phyloP scores from a whole-genome alignment of 257 asterid species.

The Jacaranda copaia region DNA sequence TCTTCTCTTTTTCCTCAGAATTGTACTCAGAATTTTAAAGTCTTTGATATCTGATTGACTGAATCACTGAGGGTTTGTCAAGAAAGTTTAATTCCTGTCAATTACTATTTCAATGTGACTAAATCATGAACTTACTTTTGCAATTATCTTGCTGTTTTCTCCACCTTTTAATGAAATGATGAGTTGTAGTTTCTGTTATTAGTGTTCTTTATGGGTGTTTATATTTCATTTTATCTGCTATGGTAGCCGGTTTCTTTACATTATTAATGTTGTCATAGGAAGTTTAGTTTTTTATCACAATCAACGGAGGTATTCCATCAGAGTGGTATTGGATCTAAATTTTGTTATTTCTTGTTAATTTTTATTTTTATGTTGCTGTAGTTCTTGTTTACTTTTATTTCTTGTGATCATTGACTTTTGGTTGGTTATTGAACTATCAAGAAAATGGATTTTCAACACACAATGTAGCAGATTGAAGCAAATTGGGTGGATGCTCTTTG shows the following conservation, averaged over 20 bases:
- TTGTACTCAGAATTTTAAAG: conserved; percentile 31
- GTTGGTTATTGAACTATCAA: conserved; percentile 29
- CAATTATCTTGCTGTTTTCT: not conserved
- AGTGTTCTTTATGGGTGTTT: conserved; percentile 8
- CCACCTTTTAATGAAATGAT: not conserved
- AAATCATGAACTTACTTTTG: not conserved
- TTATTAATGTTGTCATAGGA: too few species aligned
- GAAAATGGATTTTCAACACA: conserved; percentile 35
- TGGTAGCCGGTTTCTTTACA: too few species aligned
- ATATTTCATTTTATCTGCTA: not conserved
- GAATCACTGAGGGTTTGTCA: conserved; percentile 26
- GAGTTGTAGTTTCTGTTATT: conserved; percentile 4
- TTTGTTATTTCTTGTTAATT: not conserved
- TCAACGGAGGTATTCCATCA: not conserved
- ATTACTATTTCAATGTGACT: not conserved
- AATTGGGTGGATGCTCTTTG: conserved; percentile 34
- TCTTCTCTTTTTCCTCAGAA: conserved; percentile 3
- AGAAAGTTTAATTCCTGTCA: conserved; percentile 21
- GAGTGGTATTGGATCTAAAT: not conserved
- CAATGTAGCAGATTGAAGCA: conserved; percentile 31
- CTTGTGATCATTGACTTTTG: conserved; percentile 30
- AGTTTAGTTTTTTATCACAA: too few species aligned
- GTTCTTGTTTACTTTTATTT: not conserved
- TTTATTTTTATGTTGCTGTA: conserved; percentile 10
- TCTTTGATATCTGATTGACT: conserved; percentile 36